Evolutionary conservation across 257 asterid genomes (phyloP), one percentile per base, ranked within the genome.

Genomic region (Penstemon davidsonii): DNA sequence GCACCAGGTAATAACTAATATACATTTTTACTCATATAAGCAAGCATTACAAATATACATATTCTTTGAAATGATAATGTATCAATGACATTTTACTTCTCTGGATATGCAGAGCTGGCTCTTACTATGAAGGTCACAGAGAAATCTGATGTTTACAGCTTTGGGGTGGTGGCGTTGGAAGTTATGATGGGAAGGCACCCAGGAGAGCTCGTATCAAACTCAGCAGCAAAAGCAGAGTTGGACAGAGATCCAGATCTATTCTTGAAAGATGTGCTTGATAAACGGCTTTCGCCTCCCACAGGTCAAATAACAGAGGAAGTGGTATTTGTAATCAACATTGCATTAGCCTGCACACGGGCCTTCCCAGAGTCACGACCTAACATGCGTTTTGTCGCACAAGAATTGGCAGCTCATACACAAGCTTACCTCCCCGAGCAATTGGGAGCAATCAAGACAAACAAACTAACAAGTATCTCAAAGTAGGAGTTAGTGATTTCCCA

Each of bases 141-240:
- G 83, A 88, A 92, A 76, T 88, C 88, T 38, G 98, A 92, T 62
- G 97, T 88, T 2, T 92, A 90, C 75, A 92, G 98, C 86, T 92
- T 92, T 43, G 98, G 97, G 47, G 98, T 92, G 71, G 92, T 90
- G 67, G 94, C 90, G 0, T 62, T 90, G 79, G 98, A 92, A 77
- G 66, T 82, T 64, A 71, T 90, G 89, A 88, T 88, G 96, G 98
- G 97, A 71, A 80, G 67, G 78, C 98, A 92, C 79, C 98, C 98
- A 9, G 88, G 97, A 66, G 97, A 90, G 44, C 83, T 88, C 51
- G 57, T 91, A 71, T 56, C 88, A 45, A 70, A 83, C 45, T 65
- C 80, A 49, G 9, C 81, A 52, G 68, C 80, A 69, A 62, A 72
- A 19, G 69, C 70, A 67, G 78, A 75, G 65, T 33, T 51, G 69